Evolutionary conservation across 2,329 filamentous ascomycete species (phyloP).

Genomic region (Fusarium lateritium): DNA sequence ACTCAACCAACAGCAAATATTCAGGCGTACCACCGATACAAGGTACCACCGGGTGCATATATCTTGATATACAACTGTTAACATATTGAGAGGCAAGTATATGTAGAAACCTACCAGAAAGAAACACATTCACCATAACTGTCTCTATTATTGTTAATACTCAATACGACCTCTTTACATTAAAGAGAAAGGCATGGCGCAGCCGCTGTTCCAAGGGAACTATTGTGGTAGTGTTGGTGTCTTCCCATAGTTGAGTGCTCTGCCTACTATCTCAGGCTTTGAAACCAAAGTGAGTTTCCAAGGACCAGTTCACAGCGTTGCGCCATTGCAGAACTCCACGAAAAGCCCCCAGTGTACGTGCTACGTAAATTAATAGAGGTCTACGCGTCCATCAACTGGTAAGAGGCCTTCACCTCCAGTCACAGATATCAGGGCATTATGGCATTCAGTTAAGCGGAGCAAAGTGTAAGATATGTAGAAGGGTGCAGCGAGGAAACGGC

Average conservation of each 20-base stretch:
- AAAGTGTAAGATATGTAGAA: neutral
- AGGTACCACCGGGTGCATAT: no score
- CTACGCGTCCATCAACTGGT: neutral
- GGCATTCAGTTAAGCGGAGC: slow-evolving; percentile 13
- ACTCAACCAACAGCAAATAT: no score
- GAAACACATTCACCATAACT: no score
- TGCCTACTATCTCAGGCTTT: slow-evolving; percentile 61
- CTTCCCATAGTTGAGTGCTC: slow-evolving; percentile 47
- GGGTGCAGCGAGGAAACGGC: slow-evolving; percentile 18
- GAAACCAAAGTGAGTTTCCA: neutral
- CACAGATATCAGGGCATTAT: neutral
- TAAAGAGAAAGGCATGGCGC: neutral
- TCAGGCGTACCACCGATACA: no score
- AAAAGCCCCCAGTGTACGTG: neutral
- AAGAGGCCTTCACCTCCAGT: neutral
- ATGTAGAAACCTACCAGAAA: no score
- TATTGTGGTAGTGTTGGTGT: neutral
- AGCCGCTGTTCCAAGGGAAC: neutral
- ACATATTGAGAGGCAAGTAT: no score
- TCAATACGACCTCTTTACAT: neutral
- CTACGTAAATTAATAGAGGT: neutral
- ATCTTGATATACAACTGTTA: no score
- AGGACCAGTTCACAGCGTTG: neutral
- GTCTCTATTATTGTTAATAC: neutral
- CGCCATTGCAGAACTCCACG: neutral